Evolutionary conservation across 2,329 filamentous ascomycete species (phyloP).

Genomic region (Pestalotiopsis sp.): DNA sequence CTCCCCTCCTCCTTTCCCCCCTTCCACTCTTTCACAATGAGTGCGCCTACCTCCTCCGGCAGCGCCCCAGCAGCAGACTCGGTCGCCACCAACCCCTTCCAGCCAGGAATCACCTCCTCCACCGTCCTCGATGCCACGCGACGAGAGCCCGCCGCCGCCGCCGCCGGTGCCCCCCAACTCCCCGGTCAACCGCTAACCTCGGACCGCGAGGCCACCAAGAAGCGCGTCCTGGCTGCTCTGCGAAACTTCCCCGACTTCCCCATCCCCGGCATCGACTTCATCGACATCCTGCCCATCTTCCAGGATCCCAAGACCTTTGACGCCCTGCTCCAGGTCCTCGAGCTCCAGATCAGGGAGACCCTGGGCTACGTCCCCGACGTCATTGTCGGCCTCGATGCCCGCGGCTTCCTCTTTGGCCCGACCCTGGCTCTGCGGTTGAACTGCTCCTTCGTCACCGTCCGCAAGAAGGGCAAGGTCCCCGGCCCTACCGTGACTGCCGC

Average conservation of each 20-base stretch:
- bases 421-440: conserved; percentile 80
- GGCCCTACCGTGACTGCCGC: conserved; percentile 81
- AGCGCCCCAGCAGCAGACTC: conserved; percentile 31
- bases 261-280: conserved; percentile 87
- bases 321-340: conserved; percentile 78
- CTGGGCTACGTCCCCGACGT: conserved; percentile 76
- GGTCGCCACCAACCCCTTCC: conserved; percentile 33
- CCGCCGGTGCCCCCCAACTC: conserved; percentile 65
- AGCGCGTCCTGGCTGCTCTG: conserved; percentile 66
- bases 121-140: conserved; percentile 57
- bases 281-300: conserved; percentile 98
- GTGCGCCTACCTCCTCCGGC: conserved; percentile 31
- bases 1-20: conserved; percentile 28
- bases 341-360: conserved; percentile 72
- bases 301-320: conserved; percentile 72
- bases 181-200: conserved; percentile 64
- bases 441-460: conserved; percentile 86
- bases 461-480: conserved; percentile 95
- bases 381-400: conserved; percentile 88
- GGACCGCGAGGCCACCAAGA: conserved; percentile 31
- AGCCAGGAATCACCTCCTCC: conserved; percentile 30
- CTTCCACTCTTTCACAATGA: conserved; percentile 36
- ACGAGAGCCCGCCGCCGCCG: conserved; percentile 62
- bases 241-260: conserved; percentile 92
- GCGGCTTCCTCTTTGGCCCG: conserved; percentile 94